Conservation (phyloP, 2,329 filamentous ascomycete species). For the Scorias spongiosa region DNA sequence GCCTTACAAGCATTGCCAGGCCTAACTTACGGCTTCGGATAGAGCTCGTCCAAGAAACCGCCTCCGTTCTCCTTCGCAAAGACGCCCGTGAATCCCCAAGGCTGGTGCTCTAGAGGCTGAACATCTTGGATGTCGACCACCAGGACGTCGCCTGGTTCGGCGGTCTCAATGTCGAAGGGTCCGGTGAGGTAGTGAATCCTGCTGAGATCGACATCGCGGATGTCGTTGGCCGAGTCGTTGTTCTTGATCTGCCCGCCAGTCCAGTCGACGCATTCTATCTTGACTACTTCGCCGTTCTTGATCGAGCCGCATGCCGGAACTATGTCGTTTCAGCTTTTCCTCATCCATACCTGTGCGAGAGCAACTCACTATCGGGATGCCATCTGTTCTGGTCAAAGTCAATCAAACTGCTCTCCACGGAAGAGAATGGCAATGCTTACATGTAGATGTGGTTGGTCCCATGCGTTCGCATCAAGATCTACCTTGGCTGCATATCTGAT, state of each 20-base stretch:
- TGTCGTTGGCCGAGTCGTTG: slow-evolving; percentile 77
- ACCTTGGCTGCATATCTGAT: slow-evolving; percentile 62
- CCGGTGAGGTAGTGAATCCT: slow-evolving; percentile 77
- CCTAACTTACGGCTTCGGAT: slow-evolving; percentile 55
- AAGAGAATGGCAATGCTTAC: slow-evolving; percentile 5
- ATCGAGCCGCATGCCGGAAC: slow-evolving; percentile 62
- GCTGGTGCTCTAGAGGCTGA: slow-evolving; percentile 69
- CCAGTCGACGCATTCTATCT: slow-evolving; percentile 85
- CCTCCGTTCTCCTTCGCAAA: slow-evolving; percentile 73
- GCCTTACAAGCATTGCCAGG: too few species aligned
- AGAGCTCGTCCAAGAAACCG: slow-evolving; percentile 76
- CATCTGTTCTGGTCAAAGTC: slow-evolving; percentile 54
- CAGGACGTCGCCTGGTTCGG: slow-evolving; percentile 71
- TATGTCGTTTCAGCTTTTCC: slow-evolving; percentile 19
- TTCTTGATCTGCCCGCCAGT: slow-evolving; percentile 65
- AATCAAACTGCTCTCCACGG: slow-evolving; percentile 2
- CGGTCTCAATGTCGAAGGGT: slow-evolving; percentile 73
- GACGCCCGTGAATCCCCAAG: slow-evolving; percentile 81
- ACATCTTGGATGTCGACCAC: slow-evolving; percentile 87
- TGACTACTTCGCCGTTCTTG: slow-evolving; percentile 72
- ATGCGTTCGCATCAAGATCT: slow-evolving; percentile 54
- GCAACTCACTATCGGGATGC: slow-evolving; percentile 69
- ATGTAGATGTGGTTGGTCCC: slow-evolving; percentile 41
- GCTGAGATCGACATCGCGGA: slow-evolving; percentile 72
- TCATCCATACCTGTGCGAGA: neutral